Percentiles rank a stretch among this genome's conserved stretches.
Conservation (phyloP, 2,329 filamentous ascomycete species). For the Fusarium continuum region DNA sequence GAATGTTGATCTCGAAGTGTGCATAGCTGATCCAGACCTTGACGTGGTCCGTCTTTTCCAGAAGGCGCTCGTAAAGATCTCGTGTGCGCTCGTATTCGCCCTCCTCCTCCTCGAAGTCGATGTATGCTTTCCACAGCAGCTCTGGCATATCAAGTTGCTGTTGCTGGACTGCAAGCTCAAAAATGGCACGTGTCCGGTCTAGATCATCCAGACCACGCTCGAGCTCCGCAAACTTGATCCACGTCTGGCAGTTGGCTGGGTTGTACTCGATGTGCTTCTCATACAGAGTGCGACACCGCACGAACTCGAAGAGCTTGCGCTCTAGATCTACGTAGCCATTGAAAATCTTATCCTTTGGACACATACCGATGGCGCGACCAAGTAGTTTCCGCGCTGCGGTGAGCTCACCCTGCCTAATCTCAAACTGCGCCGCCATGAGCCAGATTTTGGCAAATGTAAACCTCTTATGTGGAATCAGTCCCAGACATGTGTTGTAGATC, state of each 20-base stretch:
- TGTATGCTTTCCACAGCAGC: constrained; percentile 96
- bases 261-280: constrained; percentile 96
- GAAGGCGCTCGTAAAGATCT: constrained; percentile 84
- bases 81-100: constrained; percentile 87
- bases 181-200: constrained; percentile 88
- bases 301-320: constrained; percentile 92
- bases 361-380: constrained; percentile 90
- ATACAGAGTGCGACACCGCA: constrained; percentile 88
- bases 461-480: constrained; percentile 90
- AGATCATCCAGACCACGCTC: constrained; percentile 91
- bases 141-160: constrained; percentile 94
- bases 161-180: constrained; percentile 87
- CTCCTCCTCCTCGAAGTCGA: constrained; percentile 97
- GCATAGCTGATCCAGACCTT: constrained; percentile 99
- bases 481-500: constrained; percentile 89
- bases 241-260: constrained; percentile 87
- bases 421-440: constrained; percentile 92
- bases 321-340: constrained; percentile 93
- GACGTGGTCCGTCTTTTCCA: constrained; percentile 96
- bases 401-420: constrained; percentile 86
- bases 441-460: constrained; percentile 98
- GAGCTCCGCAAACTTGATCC: constrained; percentile 95
- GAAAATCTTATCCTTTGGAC: constrained; percentile 95
- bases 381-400: constrained; percentile 85
- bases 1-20: constrained; percentile 96